These are phyloP conservation scores for Sporothrix variecibatus DNA, from an alignment of 2,329 filamentous ascomycete genomes.

Conservation along the genomic window DNA sequence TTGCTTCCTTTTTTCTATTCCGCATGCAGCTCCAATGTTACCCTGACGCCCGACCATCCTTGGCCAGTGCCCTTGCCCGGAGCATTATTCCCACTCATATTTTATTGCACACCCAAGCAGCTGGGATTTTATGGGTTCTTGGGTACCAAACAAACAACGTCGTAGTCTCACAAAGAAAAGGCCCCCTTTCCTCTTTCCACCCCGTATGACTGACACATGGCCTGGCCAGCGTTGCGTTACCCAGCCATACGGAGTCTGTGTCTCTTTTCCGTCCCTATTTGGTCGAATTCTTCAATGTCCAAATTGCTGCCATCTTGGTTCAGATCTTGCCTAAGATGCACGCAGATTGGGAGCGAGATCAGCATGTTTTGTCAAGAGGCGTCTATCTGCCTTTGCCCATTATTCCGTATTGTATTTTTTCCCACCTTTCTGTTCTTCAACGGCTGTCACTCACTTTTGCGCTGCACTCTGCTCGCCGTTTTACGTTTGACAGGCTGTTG, in stretches of 20 bases:
- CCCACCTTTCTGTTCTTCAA: neutral
- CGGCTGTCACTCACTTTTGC: neutral
- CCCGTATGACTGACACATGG: neutral
- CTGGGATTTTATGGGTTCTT: neutral
- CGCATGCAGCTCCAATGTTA: neutral
- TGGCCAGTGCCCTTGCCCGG: neutral
- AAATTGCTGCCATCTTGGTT: neutral
- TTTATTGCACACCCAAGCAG: neutral
- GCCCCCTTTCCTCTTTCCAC: neutral
- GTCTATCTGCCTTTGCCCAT: neutral
- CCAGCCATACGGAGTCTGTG: neutral
- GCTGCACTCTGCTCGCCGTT: neutral
- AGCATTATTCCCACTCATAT: neutral
- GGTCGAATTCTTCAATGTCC: neutral
- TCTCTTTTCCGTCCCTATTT: neutral
- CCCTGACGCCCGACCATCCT: neutral
- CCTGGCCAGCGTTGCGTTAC: slow-evolving; percentile 1
- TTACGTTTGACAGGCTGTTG: neutral
- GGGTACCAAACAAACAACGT: neutral
- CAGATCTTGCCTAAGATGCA: neutral
- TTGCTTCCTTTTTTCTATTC: slow-evolving; percentile 1
- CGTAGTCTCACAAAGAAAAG: neutral
- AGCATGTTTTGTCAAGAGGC: neutral
- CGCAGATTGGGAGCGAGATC: neutral
- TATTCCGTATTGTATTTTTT: neutral